Conservation (phyloP, 2,329 filamentous ascomycete genomes). For the Penicillium fuscoglaucum region DNA sequence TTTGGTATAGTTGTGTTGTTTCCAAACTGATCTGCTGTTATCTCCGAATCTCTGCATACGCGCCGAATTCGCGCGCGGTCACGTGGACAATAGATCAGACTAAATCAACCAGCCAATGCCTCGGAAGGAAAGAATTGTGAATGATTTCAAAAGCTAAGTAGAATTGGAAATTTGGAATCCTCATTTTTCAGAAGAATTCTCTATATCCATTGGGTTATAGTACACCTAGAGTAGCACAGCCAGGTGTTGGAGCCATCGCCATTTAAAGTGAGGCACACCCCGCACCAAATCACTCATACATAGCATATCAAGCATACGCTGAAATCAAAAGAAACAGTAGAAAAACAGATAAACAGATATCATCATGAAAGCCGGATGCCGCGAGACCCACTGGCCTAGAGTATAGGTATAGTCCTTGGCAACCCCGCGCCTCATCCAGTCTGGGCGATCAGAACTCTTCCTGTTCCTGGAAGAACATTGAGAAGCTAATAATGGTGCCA, state of each 20-base stretch:
- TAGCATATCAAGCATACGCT: constrained; percentile 25
- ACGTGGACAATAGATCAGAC: constrained; percentile 15
- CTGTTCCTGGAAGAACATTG: constrained; percentile 97
- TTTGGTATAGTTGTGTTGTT: neutral
- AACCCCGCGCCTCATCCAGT: constrained; percentile 5
- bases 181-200: constrained; percentile 11
- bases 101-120: neutral
- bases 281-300: constrained; percentile 21
- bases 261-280: constrained; percentile 10
- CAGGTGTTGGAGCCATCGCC: constrained; percentile 16
- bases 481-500: constrained; percentile 95
- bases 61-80: constrained; percentile 22
- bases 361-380: constrained; percentile 12
- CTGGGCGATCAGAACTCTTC: constrained; percentile 71
- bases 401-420: neutral
- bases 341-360: constrained; percentile 22
- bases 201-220: constrained; percentile 27
- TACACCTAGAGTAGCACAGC: constrained; percentile 23
- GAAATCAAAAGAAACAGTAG: constrained; percentile 21
- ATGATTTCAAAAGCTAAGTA: neutral
- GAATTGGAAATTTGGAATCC: neutral
- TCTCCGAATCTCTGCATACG: constrained; percentile 14
- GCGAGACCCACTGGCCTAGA: neutral
- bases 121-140: neutral
- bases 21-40: constrained; percentile 4